These are phyloP conservation scores for Plantago coronopus DNA, from an alignment of 305 asterid genomes.

Conservation along the genomic window DNA sequence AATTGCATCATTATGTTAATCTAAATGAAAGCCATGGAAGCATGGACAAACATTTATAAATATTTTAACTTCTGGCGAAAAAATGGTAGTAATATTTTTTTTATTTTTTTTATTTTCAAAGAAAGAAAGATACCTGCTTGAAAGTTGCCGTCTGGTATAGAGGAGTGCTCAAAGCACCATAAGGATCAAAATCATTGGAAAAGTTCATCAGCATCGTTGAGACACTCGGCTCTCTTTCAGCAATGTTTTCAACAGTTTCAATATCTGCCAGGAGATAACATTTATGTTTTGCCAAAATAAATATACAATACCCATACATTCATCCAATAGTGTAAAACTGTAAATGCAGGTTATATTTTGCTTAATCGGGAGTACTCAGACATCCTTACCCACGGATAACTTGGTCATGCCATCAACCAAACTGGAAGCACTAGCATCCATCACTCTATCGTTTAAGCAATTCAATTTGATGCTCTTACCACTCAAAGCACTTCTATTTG, in stretches of 20 bases:
- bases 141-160: slow-evolving; percentile 95
- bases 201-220: slow-evolving; percentile 84
- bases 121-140: no score
- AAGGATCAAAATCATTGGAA: slow-evolving; percentile 81
- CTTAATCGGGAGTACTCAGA: background rate
- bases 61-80: no score
- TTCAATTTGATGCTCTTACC: slow-evolving; percentile 34
- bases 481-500: slow-evolving; percentile 22
- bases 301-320: no score
- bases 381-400: slow-evolving; percentile 38
- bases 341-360: background rate
- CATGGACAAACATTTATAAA: no score
- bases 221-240: slow-evolving; percentile 50
- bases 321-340: background rate
- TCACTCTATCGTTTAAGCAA: slow-evolving; percentile 49
- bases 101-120: no score
- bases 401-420: slow-evolving; percentile 38
- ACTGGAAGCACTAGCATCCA: slow-evolving; percentile 54
- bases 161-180: slow-evolving; percentile 77
- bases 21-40: no score
- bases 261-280: slow-evolving; percentile 30
- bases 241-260: slow-evolving; percentile 29
- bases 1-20: no score
- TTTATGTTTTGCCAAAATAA: slow-evolving; percentile 4
- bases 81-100: no score